A percentile compares a stretch with the other conserved stretches of the same genome.
These are phyloP conservation scores for Shiraia bambusicola DNA, from an alignment of 2,329 filamentous ascomycete genomes.

Conservation along the genomic window DNA sequence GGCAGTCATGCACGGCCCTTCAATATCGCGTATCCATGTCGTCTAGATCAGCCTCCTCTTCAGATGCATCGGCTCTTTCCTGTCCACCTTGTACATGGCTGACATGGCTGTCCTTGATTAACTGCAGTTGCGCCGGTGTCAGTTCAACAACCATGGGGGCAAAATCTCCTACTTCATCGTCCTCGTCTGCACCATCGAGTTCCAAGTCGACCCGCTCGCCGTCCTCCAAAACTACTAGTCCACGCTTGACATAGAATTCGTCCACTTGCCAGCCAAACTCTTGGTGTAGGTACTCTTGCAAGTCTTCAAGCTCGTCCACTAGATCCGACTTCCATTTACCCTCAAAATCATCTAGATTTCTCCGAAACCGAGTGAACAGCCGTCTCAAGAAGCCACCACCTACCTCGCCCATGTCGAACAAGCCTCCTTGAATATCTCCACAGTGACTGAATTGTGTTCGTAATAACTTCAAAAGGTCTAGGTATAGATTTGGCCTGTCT, in stretches of 20 bases:
- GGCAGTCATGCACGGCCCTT: constrained; percentile 25
- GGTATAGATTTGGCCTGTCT: constrained; percentile 54
- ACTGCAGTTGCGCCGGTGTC: constrained; percentile 46
- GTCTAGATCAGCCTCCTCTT: constrained; percentile 43
- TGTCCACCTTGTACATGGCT: constrained; percentile 19
- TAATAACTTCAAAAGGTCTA: constrained; percentile 53
- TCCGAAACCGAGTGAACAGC: constrained; percentile 56
- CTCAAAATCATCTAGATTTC: constrained; percentile 52
- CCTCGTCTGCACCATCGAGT: constrained; percentile 55
- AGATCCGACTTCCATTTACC: constrained; percentile 48
- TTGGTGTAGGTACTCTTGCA: constrained; percentile 57
- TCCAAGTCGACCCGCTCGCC: constrained; percentile 64
- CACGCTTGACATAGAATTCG: constrained; percentile 56
- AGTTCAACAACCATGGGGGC: constrained; percentile 62
- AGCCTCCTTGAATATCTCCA: constrained; percentile 60
- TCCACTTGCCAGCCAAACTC: constrained; percentile 62
- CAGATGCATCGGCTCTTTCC: constrained; percentile 36
- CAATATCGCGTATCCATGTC: constrained; percentile 45
- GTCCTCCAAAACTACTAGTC: constrained; percentile 63
- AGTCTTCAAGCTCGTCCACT: constrained; percentile 55
- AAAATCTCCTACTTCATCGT: constrained; percentile 66
- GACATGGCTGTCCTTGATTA: constrained; percentile 35
- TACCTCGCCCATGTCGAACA: constrained; percentile 60
- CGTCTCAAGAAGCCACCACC: constrained; percentile 55
- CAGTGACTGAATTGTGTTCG: constrained; percentile 57